phyloP scores from a whole-genome alignment of 345 rosid species.

The Eucalyptus coolabah region DNA sequence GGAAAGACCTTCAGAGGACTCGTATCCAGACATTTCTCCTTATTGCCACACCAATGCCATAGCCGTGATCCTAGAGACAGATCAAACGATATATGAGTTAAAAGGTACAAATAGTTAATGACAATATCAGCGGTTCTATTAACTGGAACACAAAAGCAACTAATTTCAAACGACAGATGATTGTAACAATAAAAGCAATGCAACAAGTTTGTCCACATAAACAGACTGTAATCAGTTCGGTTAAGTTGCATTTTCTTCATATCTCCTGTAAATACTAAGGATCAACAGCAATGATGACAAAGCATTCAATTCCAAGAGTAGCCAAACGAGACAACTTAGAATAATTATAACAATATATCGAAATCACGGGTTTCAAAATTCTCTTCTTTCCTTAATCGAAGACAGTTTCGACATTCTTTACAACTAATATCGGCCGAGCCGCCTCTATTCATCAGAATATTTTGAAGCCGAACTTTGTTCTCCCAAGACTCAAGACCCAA shows the following conservation, averaged over 20 bases:
- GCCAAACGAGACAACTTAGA: neutral
- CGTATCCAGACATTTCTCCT: conserved; percentile 77
- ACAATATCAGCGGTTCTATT: neutral
- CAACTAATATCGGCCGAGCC: too few relatives aligned
- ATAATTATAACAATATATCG: neutral
- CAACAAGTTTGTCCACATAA: neutral
- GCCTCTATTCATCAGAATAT: too few relatives aligned
- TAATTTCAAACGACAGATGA: neutral
- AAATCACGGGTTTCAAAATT: neutral
- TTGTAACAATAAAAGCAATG: neutral
- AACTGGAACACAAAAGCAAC: neutral
- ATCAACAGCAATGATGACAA: neutral
- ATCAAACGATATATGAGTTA: neutral
- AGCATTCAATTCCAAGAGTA: neutral
- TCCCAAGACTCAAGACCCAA: too few relatives aligned
- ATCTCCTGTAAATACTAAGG: neutral
- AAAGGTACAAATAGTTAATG: neutral
- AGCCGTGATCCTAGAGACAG: conserved; percentile 56
- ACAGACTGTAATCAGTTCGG: neutral
- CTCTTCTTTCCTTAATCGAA: neutral
- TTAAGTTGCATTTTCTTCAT: neutral
- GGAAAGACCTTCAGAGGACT: conserved; percentile 89
- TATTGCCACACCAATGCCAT: conserved; percentile 94
- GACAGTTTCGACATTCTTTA: neutral
- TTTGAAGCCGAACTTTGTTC: too few relatives aligned